Conservation (phyloP, 768 basidiomycete species). For the Suillus subaureus region DNA sequence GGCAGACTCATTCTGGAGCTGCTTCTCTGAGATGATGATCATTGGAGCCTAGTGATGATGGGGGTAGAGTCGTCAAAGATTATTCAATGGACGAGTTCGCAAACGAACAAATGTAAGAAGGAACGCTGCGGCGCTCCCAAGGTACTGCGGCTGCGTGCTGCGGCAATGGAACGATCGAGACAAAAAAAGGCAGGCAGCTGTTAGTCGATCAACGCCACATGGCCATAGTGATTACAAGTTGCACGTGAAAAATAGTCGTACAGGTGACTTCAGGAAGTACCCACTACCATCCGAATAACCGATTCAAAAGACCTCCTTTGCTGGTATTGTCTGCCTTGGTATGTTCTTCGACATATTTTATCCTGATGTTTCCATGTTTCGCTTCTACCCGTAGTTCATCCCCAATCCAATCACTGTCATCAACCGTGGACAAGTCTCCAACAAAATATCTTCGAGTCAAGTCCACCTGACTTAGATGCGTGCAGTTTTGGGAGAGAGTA, state of each 20-base stretch:
- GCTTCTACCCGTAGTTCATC: slow-evolving; percentile 21
- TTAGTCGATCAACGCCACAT: neutral
- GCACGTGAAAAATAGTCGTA: neutral
- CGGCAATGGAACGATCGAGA: neutral
- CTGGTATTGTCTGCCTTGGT: neutral
- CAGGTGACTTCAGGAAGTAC: neutral
- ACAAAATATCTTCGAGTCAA: slow-evolving; percentile 25
- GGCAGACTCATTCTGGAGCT: neutral
- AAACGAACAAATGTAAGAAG: neutral
- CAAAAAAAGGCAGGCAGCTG: neutral
- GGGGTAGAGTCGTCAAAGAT: neutral
- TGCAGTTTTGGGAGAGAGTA: slow-evolving; percentile 17
- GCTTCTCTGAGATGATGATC: slow-evolving; percentile 10
- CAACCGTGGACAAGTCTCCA: slow-evolving; percentile 24
- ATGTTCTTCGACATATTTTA: slow-evolving; percentile 26
- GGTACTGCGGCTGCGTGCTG: slow-evolving; percentile 4
- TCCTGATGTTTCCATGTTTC: slow-evolving; percentile 19
- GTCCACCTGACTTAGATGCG: slow-evolving; percentile 25
- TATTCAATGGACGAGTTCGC: neutral
- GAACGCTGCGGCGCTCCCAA: neutral
- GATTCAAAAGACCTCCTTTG: slow-evolving; percentile 21
- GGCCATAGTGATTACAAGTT: neutral
- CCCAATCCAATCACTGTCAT: slow-evolving; percentile 23
- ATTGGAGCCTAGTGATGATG: neutral
- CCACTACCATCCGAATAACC: slow-evolving; percentile 20